Evolutionary conservation across 768 basidiomycete genomes (phyloP).

Genomic region (Tylopilus subfusipes): DNA sequence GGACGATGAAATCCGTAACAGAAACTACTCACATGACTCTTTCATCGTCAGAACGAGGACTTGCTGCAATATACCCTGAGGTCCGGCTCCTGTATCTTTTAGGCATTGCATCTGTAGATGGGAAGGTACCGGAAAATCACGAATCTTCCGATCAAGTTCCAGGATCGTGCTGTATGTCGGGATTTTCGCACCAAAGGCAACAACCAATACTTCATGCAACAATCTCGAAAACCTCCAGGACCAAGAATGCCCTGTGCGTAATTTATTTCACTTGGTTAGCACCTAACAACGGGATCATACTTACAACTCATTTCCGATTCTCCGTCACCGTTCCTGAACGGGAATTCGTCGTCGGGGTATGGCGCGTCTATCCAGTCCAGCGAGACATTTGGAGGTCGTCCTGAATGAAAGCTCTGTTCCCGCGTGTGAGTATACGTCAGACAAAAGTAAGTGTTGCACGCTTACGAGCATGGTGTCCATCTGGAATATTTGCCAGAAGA

Average conservation of each 20-base stretch:
- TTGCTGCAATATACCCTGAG: conserved; percentile 36
- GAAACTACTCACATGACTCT: conserved; percentile 42
- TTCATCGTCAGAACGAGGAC: conserved; percentile 44
- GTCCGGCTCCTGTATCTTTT: conserved; percentile 13
- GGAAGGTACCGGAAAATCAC: conserved; percentile 54
- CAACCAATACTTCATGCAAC: conserved; percentile 47
- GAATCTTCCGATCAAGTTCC: conserved; percentile 56
- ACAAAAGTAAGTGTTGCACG: background rate
- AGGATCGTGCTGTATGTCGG: conserved; percentile 52
- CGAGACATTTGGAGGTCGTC: conserved; percentile 56
- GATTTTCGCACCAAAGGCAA: conserved; percentile 49
- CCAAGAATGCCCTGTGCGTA: conserved; percentile 51
- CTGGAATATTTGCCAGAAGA: conserved; percentile 70
- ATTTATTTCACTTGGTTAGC: background rate
- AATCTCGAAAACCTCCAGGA: conserved; percentile 51
- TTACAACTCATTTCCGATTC: conserved; percentile 42
- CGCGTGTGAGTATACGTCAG: background rate
- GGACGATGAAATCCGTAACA: background rate
- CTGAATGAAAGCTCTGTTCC: conserved; percentile 56
- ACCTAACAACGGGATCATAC: conserved; percentile 11
- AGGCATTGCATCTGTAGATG: conserved; percentile 40
- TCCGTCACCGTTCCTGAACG: conserved; percentile 32
- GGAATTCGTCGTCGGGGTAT: conserved; percentile 45
- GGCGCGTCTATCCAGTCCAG: conserved; percentile 53
- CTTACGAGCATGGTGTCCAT: conserved; percentile 60